These are phyloP conservation scores for Paramecium biaurelia DNA, from an alignment of 73 alveolate genomes.

Conservation along the genomic window DNA sequence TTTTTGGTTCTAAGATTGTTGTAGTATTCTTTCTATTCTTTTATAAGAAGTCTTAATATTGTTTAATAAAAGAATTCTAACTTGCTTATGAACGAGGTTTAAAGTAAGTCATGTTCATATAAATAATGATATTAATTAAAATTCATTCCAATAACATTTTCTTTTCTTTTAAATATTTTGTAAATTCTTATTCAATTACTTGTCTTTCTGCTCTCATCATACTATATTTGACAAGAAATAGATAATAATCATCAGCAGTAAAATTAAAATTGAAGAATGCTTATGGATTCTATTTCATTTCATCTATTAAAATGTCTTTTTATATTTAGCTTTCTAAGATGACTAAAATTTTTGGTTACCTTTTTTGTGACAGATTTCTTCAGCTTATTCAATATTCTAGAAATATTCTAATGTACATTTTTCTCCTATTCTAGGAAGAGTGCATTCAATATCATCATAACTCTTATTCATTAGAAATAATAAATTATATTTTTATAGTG, in stretches of 20 bases:
- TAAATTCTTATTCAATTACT: conserved; percentile 21
- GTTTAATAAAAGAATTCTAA: neutral
- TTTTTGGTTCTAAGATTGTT: neutral
- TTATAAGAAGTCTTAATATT: neutral
- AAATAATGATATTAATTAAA: neutral
- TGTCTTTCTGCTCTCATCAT: conserved; percentile 46
- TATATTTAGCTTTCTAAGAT: neutral
- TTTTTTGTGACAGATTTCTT: neutral
- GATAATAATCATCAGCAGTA: conserved; percentile 25
- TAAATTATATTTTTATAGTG: neutral
- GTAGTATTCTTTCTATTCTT: neutral
- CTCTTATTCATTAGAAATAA: neutral
- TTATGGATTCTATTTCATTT: conserved; percentile 18
- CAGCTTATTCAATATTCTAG: neutral
- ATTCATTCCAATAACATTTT: conserved; percentile 3
- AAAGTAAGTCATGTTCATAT: neutral
- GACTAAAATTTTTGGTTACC: neutral
- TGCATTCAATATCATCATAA: conserved; percentile 29
- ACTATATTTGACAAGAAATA: neutral
- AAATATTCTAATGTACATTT: neutral
- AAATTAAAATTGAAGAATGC: conserved; percentile 18
- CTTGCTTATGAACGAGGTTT: neutral
- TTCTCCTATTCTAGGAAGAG: conserved; percentile 2
- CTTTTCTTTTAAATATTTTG: conserved; percentile 21
- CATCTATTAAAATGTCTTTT: neutral